Percentiles rank a stretch among this genome's conserved stretches.
Conservation (phyloP, 2,329 filamentous ascomycete genomes). For the Neofusicoccum kwambonambiense region DNA sequence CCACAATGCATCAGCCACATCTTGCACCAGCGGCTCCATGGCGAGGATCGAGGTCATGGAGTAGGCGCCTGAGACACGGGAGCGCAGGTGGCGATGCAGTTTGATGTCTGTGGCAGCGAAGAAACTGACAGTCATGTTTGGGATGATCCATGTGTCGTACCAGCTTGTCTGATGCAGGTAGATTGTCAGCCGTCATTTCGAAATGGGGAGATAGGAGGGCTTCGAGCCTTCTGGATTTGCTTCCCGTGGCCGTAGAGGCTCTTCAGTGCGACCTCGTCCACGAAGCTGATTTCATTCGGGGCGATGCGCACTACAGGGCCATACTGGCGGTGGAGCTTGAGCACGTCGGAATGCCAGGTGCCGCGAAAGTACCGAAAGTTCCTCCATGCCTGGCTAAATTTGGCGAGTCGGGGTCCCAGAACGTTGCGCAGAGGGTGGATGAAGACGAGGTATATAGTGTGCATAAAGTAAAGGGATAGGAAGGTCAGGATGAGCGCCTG, state of each 20-base stretch:
- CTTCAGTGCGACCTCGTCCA: constrained; percentile 35
- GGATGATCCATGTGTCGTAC: not conserved
- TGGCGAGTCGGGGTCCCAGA: constrained; percentile 41
- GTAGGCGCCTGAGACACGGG: not conserved
- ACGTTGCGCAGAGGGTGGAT: constrained; percentile 45
- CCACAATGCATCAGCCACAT: not conserved
- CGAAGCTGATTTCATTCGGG: constrained; percentile 45
- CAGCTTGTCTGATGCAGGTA: not conserved
- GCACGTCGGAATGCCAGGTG: constrained; percentile 30
- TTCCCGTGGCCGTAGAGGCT: constrained; percentile 33
- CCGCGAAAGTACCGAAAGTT: not conserved
- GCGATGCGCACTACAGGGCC: constrained; percentile 43
- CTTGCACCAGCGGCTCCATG: not conserved
- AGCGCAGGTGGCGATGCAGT: not conserved
- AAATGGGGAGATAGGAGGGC: too few relatives aligned
- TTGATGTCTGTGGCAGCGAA: not conserved
- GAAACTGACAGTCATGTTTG: not conserved
- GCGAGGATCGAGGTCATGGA: not conserved
- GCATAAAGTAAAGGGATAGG: constrained; percentile 7
- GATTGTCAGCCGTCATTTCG: too few relatives aligned
- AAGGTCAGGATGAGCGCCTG: too few relatives aligned
- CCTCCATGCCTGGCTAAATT: constrained; percentile 22
- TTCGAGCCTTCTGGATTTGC: constrained; percentile 23
- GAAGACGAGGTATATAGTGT: constrained; percentile 38
- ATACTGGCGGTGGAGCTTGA: constrained; percentile 40